phyloP scores from a whole-genome alignment of 768 basidiomycete species.

The Lepiota venenata region DNA sequence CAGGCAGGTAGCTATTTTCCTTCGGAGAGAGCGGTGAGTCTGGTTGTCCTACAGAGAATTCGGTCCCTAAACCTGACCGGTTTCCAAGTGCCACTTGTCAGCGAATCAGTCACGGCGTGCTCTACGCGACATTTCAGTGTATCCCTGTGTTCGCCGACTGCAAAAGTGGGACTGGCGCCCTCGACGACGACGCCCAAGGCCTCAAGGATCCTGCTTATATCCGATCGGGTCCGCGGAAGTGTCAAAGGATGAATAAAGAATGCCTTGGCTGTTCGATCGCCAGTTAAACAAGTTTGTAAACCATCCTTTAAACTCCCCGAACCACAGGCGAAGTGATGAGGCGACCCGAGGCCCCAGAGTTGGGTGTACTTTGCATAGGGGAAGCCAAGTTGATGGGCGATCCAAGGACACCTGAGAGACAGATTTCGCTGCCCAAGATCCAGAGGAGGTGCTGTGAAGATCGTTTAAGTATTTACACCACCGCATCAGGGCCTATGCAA shows the following conservation, averaged over 20 bases:
- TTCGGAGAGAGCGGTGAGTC: slow-evolving; percentile 5
- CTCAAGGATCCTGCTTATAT: slow-evolving; percentile 62
- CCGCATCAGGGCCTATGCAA: slow-evolving; percentile 3
- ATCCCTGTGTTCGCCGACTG: slow-evolving; percentile 20
- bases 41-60: slow-evolving; percentile 42
- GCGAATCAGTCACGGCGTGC: slow-evolving; percentile 34
- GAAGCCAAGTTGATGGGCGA: slow-evolving; percentile 32
- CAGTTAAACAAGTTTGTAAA: slow-evolving; percentile 95
- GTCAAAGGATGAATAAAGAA: slow-evolving; percentile 56
- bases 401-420: slow-evolving; percentile 46
- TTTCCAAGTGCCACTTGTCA: slow-evolving; percentile 55
- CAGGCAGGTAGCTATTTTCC: slow-evolving; percentile 19
- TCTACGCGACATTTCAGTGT: slow-evolving; percentile 51
- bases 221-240: slow-evolving; percentile 58
- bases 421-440: slow-evolving; percentile 46
- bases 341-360: slow-evolving; percentile 19
- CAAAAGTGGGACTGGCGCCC: slow-evolving; percentile 24
- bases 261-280: slow-evolving; percentile 57
- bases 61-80: slow-evolving; percentile 81
- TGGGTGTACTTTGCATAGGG: slow-evolving; percentile 17
- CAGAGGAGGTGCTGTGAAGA: slow-evolving; percentile 47
- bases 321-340: slow-evolving; percentile 66
- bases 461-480: not conserved
- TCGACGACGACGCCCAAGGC: slow-evolving; percentile 57
- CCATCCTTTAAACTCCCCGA: slow-evolving; percentile 87